Conservation (phyloP, 2,329 filamentous ascomycete species). For the Neoascochyta sp. region DNA sequence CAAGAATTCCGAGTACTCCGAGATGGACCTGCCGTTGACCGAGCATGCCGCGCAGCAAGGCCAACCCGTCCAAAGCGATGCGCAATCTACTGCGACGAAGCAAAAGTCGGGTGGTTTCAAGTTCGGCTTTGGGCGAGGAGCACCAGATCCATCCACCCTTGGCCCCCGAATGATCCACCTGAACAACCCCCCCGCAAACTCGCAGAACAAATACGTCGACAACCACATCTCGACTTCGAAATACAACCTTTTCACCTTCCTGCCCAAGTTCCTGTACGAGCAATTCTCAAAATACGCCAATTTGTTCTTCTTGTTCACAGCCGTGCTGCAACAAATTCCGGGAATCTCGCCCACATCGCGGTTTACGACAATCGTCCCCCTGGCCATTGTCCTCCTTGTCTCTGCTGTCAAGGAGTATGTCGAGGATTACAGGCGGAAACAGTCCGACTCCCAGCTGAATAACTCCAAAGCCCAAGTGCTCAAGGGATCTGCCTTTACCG, state of each 20-base stretch:
- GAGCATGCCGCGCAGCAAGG: conserved; percentile 59
- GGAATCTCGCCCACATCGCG: conserved; percentile 90
- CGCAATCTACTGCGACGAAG: conserved; percentile 29
- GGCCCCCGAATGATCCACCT: conserved; percentile 90
- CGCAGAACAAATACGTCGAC: conserved; percentile 83
- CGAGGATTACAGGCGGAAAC: conserved; percentile 87
- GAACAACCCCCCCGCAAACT: conserved; percentile 93
- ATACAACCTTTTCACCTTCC: conserved; percentile 88
- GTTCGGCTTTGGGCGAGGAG: conserved; percentile 82
- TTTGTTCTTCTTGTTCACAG: conserved; percentile 98
- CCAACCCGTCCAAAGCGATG: conserved; percentile 40
- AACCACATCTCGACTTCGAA: conserved; percentile 98
- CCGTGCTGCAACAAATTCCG: conserved; percentile 89
- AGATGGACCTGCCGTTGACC: conserved; percentile 96
- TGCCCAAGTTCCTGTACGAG: conserved; percentile 96
- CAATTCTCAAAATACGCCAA: conserved; percentile 99
- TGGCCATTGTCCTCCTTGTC: conserved; percentile 84
- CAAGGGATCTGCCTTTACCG: conserved; percentile 76
- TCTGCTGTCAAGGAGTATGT: conserved; percentile 92
- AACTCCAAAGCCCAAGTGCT: conserved; percentile 80
- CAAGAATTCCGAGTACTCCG: conserved; percentile 82
- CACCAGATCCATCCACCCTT: conserved; percentile 83
- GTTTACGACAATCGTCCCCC: conserved; percentile 95
- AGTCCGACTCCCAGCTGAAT: conserved; percentile 82
- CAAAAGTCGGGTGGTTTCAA: conserved; percentile 66